These are phyloP conservation scores for Lactarius hatsudake DNA, from an alignment of 768 basidiomycete genomes.

Conservation along the genomic window DNA sequence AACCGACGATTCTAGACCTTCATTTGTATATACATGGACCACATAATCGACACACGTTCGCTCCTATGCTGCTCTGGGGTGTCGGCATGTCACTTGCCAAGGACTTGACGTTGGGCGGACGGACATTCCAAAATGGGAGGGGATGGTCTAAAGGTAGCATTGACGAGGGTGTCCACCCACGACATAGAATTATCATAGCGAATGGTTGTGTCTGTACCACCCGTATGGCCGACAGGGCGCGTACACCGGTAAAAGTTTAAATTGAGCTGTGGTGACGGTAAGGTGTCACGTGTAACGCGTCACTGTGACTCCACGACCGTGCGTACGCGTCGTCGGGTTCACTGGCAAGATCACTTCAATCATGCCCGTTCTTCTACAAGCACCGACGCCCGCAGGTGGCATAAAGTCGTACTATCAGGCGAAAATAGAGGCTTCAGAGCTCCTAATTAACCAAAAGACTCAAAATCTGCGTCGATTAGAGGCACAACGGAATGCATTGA, in stretches of 20 bases:
- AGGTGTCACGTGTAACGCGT: not conserved
- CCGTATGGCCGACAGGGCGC: not conserved
- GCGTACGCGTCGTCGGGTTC: constrained; percentile 23
- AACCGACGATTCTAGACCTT: not conserved
- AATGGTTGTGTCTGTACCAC: not conserved
- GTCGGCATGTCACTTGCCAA: not conserved
- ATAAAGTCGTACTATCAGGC: constrained; percentile 92
- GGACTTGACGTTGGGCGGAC: not conserved
- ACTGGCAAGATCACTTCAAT: constrained; percentile 2
- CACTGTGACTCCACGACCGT: not conserved
- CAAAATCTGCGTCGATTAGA: constrained; percentile 94
- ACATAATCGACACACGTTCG: not conserved
- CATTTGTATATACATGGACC: not conserved
- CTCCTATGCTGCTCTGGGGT: not conserved
- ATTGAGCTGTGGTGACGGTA: not conserved
- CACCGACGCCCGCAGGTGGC: constrained; percentile 51
- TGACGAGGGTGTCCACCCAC: not conserved
- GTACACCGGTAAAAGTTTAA: not conserved
- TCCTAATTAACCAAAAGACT: constrained; percentile 93
- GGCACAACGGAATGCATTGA: constrained; percentile 95
- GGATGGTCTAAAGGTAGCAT: not conserved
- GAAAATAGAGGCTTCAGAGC: constrained; percentile 91
- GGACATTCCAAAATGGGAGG: not conserved
- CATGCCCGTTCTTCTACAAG: constrained; percentile 42
- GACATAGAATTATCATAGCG: not conserved